Percentiles rank a stretch among this genome's conserved stretches.
Evolutionary conservation across 257 asterid species (phyloP).

Genomic region (Nicotiana paniculata): DNA sequence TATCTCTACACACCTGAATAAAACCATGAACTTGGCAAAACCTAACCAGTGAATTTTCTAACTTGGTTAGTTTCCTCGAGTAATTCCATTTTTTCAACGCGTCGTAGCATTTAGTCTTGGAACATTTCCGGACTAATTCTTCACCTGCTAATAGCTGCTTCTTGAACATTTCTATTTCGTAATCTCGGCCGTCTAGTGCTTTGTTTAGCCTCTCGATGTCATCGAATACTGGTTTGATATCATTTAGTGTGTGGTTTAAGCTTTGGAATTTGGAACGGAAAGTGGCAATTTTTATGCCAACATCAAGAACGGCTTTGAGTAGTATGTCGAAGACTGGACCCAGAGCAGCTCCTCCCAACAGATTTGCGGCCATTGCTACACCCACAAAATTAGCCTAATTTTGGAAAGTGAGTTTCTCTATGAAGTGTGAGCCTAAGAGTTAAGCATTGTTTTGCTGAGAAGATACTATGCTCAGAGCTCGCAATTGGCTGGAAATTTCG

Average conservation of each 20-base stretch:
- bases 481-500: no score
- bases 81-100: slow-evolving; percentile 12
- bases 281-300: slow-evolving; percentile 7
- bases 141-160: slow-evolving; percentile 12
- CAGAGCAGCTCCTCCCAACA: slow-evolving; percentile 9
- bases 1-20: slow-evolving; percentile 24
- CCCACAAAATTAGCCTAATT: not conserved
- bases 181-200: slow-evolving; percentile 12
- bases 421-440: no score
- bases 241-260: not conserved
- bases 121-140: slow-evolving; percentile 19
- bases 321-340: slow-evolving; percentile 7
- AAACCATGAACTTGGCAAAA: slow-evolving; percentile 26
- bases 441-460: no score
- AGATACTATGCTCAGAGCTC: no score
- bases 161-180: slow-evolving; percentile 15
- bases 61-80: slow-evolving; percentile 19
- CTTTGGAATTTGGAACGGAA: slow-evolving; percentile 23
- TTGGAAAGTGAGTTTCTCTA: not conserved
- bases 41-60: slow-evolving; percentile 10
- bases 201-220: slow-evolving; percentile 25
- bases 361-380: slow-evolving; percentile 8
- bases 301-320: not conserved
- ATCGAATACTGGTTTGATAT: slow-evolving; percentile 11
- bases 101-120: slow-evolving; percentile 14